Evolutionary conservation across 2,329 filamentous ascomycete species (phyloP).

Genomic region (Cucurbitaria berberidis): DNA sequence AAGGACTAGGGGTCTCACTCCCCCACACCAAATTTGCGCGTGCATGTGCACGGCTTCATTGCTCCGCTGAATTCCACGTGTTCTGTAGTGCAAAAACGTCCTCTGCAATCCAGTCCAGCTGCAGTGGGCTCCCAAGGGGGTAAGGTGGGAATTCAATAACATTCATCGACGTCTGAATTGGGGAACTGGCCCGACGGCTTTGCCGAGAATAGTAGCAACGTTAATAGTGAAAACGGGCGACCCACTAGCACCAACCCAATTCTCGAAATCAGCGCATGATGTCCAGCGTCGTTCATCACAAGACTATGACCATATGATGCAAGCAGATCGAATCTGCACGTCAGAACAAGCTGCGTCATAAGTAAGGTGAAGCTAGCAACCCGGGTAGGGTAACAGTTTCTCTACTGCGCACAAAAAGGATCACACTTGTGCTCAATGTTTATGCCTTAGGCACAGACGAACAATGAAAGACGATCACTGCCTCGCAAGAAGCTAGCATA

Average conservation of each 20-base stretch:
- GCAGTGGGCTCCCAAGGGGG: constrained; percentile 26
- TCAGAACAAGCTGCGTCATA: neutral
- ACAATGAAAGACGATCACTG: too few species aligned
- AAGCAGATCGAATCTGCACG: neutral
- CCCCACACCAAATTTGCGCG: constrained; percentile 23
- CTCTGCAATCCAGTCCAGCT: constrained; percentile 19
- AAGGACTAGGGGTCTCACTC: constrained; percentile 10
- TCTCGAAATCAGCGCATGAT: neutral
- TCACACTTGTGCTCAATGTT: too few species aligned
- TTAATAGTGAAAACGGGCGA: constrained; percentile 3
- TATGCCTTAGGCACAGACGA: too few species aligned
- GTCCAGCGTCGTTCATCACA: neutral
- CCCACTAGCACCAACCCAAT: too few species aligned
- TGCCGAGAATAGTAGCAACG: neutral
- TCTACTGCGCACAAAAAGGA: too few species aligned
- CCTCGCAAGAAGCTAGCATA: too few species aligned
- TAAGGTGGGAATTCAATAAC: constrained; percentile 17
- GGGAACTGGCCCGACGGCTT: neutral
- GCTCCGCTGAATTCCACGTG: constrained; percentile 27
- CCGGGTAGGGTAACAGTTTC: too few species aligned
- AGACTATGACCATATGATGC: neutral
- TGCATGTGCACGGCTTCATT: constrained; percentile 18
- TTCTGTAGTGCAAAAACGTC: constrained; percentile 28
- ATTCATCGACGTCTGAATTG: neutral
- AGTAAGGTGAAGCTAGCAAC: neutral